Conservation (phyloP, 441 rosid genomes). For the Aleurites moluccanus region DNA sequence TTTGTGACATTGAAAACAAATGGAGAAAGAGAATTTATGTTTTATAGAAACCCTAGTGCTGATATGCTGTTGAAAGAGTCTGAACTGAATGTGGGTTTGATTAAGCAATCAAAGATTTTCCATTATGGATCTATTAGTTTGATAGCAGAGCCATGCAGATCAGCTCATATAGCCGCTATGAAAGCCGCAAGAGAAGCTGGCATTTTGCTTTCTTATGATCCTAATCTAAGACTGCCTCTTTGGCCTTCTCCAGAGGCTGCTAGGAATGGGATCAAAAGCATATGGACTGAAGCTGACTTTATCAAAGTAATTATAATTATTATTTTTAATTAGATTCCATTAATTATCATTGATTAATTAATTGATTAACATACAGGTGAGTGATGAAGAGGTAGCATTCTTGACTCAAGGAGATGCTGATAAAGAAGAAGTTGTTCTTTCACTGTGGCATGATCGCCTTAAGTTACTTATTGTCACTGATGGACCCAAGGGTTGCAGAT, state of each 20-base stretch:
- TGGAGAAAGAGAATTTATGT: slow-evolving; percentile 81
- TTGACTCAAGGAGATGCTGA: slow-evolving; percentile 47
- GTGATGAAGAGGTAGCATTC: slow-evolving; percentile 61
- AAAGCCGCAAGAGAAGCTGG: slow-evolving; percentile 64
- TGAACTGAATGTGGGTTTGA: slow-evolving; percentile 52
- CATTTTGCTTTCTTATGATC: slow-evolving; percentile 63
- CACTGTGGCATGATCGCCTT: slow-evolving; percentile 53
- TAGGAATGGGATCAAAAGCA: slow-evolving; percentile 56
- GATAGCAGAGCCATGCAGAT: slow-evolving; percentile 68
- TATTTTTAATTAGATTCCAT: too few species aligned
- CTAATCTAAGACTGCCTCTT: slow-evolving; percentile 62
- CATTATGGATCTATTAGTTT: slow-evolving; percentile 80
- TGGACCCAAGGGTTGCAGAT: slow-evolving; percentile 74
- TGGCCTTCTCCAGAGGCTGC: slow-evolving; percentile 68
- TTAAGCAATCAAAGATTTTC: slow-evolving; percentile 62
- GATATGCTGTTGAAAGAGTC: slow-evolving; percentile 69
- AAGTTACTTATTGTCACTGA: slow-evolving; percentile 69
- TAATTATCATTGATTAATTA: background rate
- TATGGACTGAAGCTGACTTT: slow-evolving; percentile 64
- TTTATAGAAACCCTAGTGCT: slow-evolving; percentile 76
- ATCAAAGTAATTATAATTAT: slow-evolving; percentile 43
- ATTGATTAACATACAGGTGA: slow-evolving; percentile 31
- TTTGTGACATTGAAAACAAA: slow-evolving; percentile 62
- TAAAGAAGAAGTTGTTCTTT: slow-evolving; percentile 55
- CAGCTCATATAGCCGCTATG: slow-evolving; percentile 74